Base-by-base conservation (phyloP, 1,284 basidiomycete species). In the Hypsizygus ulmarius region DNA sequence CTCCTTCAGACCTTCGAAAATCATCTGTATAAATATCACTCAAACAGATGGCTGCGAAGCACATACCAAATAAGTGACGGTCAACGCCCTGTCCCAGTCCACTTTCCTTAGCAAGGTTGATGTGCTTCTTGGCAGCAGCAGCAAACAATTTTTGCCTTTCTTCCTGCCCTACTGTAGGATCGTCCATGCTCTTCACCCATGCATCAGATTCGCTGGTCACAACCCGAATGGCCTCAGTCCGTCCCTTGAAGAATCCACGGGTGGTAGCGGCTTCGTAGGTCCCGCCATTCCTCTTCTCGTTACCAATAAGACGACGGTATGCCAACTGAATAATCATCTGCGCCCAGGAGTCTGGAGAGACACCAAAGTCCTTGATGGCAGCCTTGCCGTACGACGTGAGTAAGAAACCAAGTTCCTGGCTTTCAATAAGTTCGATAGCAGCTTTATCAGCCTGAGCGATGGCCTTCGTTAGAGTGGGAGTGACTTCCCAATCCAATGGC, bases 251-350 rank as follows among this genome's bases (percentile, higher is more conserved):
- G 68, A 90, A 96, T 62, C 77, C 79, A 21, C 93, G 77, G 16
- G 90, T 92, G 55, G 88, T 85, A 14, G 93, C 93, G 45, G 92
- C 87, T 67, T 96, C 93, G 65, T 96, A 96, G 15, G 93, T 93
- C 3, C 78, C 87, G 5, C 84, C 76, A 47, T 63, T 67, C 56
- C 74, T 65, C 57, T 68, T 67, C 38, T 68, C 60, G 2, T 59
- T 58, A 12, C 73, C 72, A 30, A 84, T 67, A 43, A 93, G 73
- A 6, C 90, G 78, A 52, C 73, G 80, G 64, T 92, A 93, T 4
- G 92, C 93, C 39, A 96, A 72, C 66, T 96, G 93, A 50, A 95
- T 76, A 55, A 89, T 70, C 81, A 95, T 86, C 71, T 96, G 93
- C 25, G 87, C 82, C 91, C 92, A 96, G n/a, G 87, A 88, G 62